Conservation (phyloP, 176 grass and related monocot species). For the Bonia amplexicaulis region DNA sequence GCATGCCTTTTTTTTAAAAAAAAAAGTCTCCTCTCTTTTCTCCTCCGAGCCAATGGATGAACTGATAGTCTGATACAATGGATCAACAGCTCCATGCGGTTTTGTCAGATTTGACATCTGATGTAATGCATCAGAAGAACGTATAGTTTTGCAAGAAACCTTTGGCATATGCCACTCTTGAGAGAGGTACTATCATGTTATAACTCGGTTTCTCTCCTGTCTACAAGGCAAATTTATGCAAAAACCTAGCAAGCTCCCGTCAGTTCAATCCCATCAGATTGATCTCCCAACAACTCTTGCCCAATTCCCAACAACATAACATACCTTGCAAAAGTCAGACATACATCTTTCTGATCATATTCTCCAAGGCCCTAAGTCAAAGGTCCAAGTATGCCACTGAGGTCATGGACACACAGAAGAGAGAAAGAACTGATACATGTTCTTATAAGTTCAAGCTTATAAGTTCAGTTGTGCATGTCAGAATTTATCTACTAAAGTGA, state of each 20-base stretch:
- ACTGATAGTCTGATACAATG: neutral
- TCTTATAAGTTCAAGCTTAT: neutral
- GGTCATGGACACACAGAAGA: neutral
- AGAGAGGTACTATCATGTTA: neutral
- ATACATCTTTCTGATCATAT: slow-evolving; percentile 25
- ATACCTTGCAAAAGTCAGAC: slow-evolving; percentile 16
- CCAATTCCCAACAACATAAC: slow-evolving; percentile 22
- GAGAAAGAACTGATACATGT: neutral
- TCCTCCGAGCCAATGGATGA: neutral
- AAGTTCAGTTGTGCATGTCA: neutral
- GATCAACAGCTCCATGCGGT: neutral
- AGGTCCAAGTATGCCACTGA: slow-evolving; percentile 6
- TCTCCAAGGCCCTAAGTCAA: slow-evolving; percentile 28
- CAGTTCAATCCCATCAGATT: neutral
- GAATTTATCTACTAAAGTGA: neutral
- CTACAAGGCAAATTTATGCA: neutral
- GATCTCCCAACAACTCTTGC: neutral
- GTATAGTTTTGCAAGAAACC: neutral
- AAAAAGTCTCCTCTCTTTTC: neutral
- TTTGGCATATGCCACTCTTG: neutral
- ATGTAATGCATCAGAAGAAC: neutral
- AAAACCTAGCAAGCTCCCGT: slow-evolving; percentile 1
- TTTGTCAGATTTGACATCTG: neutral
- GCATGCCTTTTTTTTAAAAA: neutral
- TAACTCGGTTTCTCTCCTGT: neutral